Evolutionary conservation across 805 yeast species (phyloP).

Genomic region (Aciculoconidium aculeatum): DNA sequence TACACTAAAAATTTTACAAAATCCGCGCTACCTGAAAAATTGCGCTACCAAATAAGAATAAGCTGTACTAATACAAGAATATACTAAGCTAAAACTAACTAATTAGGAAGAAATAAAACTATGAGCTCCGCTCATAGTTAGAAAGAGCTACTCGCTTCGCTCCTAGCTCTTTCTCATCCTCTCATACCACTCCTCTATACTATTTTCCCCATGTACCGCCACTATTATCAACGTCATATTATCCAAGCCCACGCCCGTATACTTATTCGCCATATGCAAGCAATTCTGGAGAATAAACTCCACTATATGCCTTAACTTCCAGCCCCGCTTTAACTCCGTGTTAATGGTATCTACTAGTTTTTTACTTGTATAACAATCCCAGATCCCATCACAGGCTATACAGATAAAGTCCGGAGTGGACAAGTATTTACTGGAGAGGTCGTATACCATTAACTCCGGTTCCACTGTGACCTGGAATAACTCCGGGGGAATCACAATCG

Average conservation of each 20-base stretch:
- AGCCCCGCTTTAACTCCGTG: conserved; percentile 51
- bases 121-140: too few species aligned
- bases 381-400: conserved; percentile 42
- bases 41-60: too few species aligned
- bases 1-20: too few species aligned
- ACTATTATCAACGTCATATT: conserved; percentile 74
- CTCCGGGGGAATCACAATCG: conserved; percentile 38
- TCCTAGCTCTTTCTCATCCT: conserved; percentile 40
- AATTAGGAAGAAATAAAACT: too few species aligned
- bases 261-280: conserved; percentile 62
- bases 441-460: conserved; percentile 37
- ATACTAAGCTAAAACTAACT: too few species aligned
- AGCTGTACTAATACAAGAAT: too few species aligned
- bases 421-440: conserved; percentile 13
- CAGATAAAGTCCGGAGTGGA: conserved; percentile 32
- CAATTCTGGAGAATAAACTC: conserved; percentile 60
- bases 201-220: conserved; percentile 47
- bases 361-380: conserved; percentile 49
- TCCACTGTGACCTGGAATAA: conserved; percentile 38
- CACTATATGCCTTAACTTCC: conserved; percentile 52
- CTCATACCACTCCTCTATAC: conserved; percentile 54
- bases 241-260: conserved; percentile 77
- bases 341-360: conserved; percentile 50
- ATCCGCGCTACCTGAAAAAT: too few species aligned
- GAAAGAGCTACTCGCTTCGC: too few species aligned